Base-by-base conservation (phyloP, 768 basidiomycete species). In the Termitomyces sp. region DNA sequence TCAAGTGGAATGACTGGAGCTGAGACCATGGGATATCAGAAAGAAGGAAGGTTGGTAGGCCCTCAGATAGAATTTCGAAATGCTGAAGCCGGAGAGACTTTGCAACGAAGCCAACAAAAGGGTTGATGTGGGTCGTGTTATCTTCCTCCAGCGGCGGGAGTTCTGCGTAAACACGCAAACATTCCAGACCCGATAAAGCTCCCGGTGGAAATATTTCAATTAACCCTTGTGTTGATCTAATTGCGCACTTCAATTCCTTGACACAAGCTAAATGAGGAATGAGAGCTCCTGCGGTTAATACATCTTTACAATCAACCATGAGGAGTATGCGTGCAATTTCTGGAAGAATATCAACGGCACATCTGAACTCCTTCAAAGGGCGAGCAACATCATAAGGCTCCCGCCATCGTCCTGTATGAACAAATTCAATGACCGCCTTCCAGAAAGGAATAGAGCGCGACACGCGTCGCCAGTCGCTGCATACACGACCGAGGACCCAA, bases 321-420 rank as follows among this genome's bases (percentile, higher is more conserved):
- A 51, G 5, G 32, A 31, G 29, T 6, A 51, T 51, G 31, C 2
- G 17, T 17, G 49, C 31, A 10, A 34, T 52, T 38, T 40, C 36
- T 50, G 60, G 17, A 61, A 61, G 55, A 25, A 56, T 29, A 42
- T 57, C 14, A 34, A 61, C 34, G 2, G 60, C 60, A 15, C 32
- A 40, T 29, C 25, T 57, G 11, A 61, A 56, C 49, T 34, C 14
- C 10, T 34, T 47, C 43, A 8, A 47, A 11, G 14, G 0, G 2
- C 5, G 14, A 14, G n/a, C 31, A 25, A 51, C 10, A 36, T 51
- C 11, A 37, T 37, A 37, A 37, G 8, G 36, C 25, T 25, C 25
- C 25, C 25, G 25, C 25, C 25, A 25, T 25, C 25, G 25, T 25
- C 25, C 25, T 25, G 25, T 25, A 25, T 25, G 25, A 25, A 25